Evolutionary conservation across 371 early-diverging fungal genomes (phyloP), one percentile per base, ranked within the genome.

Genomic region (Actinomucor elegans): DNA sequence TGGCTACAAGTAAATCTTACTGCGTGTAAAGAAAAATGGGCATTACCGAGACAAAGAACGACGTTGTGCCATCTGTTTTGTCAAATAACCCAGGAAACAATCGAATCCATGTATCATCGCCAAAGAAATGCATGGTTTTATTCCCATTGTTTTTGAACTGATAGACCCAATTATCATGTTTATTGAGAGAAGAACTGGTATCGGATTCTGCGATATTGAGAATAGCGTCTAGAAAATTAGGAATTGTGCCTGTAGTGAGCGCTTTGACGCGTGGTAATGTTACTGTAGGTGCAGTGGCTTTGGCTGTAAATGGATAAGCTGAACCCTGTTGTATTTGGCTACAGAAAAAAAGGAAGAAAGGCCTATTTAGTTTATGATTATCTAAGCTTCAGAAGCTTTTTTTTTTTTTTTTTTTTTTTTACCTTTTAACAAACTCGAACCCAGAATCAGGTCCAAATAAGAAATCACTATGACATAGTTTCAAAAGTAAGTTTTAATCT

Each of bases 41-140:
- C n/a, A n/a, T 62, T 66, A 82, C 85, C 24, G 88, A 79, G 9
- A 90, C 91, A 66, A 83, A 88, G 46, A 92, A 92, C 1, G 91
- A 90, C 1, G 89, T 84, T 0, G 91, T 90, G 6, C 92, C 92
- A 42, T 91, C 92, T 5, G 67, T 67, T 38, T 80, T 70, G 10
- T 61, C 57, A 55, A 93, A 90, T 5, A 80, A 37, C 0, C 75
- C 81, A 0, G 94, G 94, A 55, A 91, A 94, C 26, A 97, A 67
- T 21, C 86, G 80, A 41, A 90, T 82, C 98, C 98, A 97, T 3
- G 98, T 97, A 52, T 97, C 97, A 58, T 97, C 98, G 32, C 98
- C 98, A 81, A 91, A 91, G 67, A 95, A 90, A 34, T 82, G 77
- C 17, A 94, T 75, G 1, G 80, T 76, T 29, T 79, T 77, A 7